Base-by-base conservation (phyloP, 805 yeast genomes). In the Saccharomycopsis olivae region DNA sequence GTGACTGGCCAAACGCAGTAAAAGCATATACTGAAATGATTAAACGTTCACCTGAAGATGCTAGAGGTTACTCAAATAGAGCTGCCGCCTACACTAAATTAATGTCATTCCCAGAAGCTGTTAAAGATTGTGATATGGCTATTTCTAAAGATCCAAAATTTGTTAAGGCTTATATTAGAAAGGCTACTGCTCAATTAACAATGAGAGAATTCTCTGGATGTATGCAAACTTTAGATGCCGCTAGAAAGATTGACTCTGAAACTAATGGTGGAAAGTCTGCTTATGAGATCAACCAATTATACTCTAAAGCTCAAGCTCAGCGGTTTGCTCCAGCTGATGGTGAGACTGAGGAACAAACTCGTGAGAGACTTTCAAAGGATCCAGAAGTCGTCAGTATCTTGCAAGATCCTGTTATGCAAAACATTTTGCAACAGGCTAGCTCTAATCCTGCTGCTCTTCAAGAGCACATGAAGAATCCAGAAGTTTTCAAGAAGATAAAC, bases 401-500 rank as follows among this genome's bases (percentile, higher is more conserved):
- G 62, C 86, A 82, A 59, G 96, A 88, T 57, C 96, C 96, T 10
- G 87, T 89, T 32, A 89, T 92, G 96, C 92, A 87, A 65, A 79
- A 89, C 41, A 92, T 92, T 49, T 70, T 92, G 58, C 80, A 75
- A 51, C 99, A 92, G 65, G 97, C 97, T 15, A 83, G 80, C 60
- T 84, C 76, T 45, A 83, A 92, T 58, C 98, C 98, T 37, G 95
- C 95, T 33, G 97, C 97, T 40, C 71, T 92, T 52, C 94, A 84
- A 59, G 96, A 89, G 54, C 98, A 92, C 64, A 87, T 92, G 96
- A 83, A 76, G 69, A 92, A 92, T 64, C 97, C 98, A 30, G 94
- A 78, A 46, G 83, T 92, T 37, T 74, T 78, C 56, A 79, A 78
- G 60, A 92, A 92, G 75, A 78, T 92, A 53, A 80, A 82, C 60